Percentiles rank a stretch among this genome's conserved stretches.
phyloP scores from a whole-genome alignment of 2,329 filamentous ascomycete genomes.

The Botrytis galanthina region DNA sequence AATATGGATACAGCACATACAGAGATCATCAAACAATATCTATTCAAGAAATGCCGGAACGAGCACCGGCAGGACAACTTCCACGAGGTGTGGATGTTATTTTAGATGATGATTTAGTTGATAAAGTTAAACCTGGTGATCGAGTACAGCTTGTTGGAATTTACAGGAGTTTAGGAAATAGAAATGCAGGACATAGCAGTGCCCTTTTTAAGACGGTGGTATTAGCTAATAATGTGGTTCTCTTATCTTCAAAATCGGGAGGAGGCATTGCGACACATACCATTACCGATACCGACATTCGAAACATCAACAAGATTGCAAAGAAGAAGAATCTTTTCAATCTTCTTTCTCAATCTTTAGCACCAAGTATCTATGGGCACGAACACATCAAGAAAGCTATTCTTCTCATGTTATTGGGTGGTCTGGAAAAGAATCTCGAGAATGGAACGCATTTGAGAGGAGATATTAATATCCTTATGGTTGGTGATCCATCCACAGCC shows the following conservation, averaged over 20 bases:
- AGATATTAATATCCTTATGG: constrained; percentile 99
- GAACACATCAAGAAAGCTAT: constrained; percentile 98
- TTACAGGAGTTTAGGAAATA: constrained; percentile 89
- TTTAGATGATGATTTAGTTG: constrained; percentile 92
- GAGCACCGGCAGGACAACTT: constrained; percentile 90
- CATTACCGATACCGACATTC: constrained; percentile 94
- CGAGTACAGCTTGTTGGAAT: constrained; percentile 96
- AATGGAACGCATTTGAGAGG: constrained; percentile 97
- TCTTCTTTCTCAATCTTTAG: constrained; percentile 86
- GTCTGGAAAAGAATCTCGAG: constrained; percentile 97
- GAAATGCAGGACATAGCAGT: constrained; percentile 86
- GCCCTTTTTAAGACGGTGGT: constrained; percentile 94
- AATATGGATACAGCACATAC: constrained; percentile 95
- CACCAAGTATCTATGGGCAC: constrained; percentile 94
- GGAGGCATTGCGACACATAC: constrained; percentile 87
- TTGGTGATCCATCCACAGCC: constrained; percentile 95
- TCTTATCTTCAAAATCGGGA: constrained; percentile 93
- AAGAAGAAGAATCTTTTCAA: constrained; percentile 95
- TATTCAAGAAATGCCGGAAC: constrained; percentile 98
- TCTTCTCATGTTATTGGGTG: constrained; percentile 87
- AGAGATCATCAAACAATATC: constrained; percentile 96
- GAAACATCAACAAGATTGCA: constrained; percentile 96
- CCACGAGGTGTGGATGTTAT: constrained; percentile 95
- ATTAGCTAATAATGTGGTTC: constrained; percentile 90
- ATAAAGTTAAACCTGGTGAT: constrained; percentile 92